Evolutionary conservation across 129 eudicot species (phyloP).

Genomic region (Saussurea involucrata): DNA sequence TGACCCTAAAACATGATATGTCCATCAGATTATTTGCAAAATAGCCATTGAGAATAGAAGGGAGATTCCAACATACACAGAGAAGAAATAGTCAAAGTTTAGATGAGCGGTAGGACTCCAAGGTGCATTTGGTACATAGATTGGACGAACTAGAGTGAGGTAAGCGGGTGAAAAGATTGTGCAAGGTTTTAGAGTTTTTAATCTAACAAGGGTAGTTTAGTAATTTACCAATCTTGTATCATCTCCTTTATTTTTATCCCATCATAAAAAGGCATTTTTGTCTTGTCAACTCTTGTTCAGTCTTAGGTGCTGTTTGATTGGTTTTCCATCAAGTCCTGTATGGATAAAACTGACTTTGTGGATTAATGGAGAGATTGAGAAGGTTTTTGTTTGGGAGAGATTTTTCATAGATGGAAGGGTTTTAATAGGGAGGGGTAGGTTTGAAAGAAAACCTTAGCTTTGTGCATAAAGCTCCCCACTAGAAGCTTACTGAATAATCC

Average conservation of each 20-base stretch:
- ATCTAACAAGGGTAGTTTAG: neutral
- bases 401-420: too few species aligned
- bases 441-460: too few species aligned
- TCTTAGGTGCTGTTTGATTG: too few species aligned
- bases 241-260: neutral
- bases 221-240: neutral
- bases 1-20: constrained; percentile 49
- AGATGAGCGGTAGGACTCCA: neutral
- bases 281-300: neutral
- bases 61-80: neutral
- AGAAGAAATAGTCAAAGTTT: neutral
- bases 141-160: neutral
- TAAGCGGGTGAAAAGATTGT: neutral
- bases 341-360: too few species aligned
- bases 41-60: neutral
- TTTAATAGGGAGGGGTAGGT: too few species aligned
- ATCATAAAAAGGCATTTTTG: neutral
- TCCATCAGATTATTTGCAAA: neutral
- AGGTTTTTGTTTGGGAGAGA: too few species aligned
- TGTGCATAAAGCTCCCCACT: too few species aligned
- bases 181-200: neutral
- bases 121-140: neutral
- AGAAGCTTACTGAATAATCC: too few species aligned
- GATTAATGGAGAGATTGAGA: too few species aligned
- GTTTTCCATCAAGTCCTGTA: too few species aligned